phyloP scores from a whole-genome alignment of 306 rosid genomes.

The Prinsepia uniflora region DNA sequence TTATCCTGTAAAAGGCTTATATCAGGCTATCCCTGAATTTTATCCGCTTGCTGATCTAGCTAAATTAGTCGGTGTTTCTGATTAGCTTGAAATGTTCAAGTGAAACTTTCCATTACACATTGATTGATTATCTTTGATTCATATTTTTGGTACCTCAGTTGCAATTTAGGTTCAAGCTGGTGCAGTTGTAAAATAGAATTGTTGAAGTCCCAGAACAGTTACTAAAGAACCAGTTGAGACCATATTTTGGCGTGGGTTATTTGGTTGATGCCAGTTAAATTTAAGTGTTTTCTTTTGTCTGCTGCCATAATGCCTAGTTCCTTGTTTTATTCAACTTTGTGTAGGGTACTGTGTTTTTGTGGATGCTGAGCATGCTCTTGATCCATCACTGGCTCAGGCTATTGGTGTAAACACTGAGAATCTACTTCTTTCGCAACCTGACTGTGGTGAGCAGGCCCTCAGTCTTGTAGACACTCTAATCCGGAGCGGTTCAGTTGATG shows the following conservation, averaged over 20 bases:
- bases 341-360: constrained; percentile 77
- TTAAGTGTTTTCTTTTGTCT: constrained; percentile 10
- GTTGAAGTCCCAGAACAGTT: neutral
- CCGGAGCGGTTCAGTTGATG: constrained; percentile 93
- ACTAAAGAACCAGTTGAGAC: neutral
- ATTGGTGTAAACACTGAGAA: constrained; percentile 75
- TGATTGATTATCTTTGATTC: neutral
- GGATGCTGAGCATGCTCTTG: constrained; percentile 96
- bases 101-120: neutral
- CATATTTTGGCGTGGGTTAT: neutral
- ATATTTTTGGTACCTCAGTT: neutral
- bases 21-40: neutral
- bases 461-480: constrained; percentile 84
- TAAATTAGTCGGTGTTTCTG: neutral
- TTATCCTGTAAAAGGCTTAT: neutral
- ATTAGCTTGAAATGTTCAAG: neutral
- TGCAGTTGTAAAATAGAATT: neutral
- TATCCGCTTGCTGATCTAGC: neutral
- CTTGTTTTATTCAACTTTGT: constrained; percentile 21
- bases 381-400: constrained; percentile 68
- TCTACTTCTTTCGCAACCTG: constrained; percentile 89
- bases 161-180: neutral
- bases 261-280: neutral
- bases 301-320: constrained; percentile 10
- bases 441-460: constrained; percentile 92